phyloP scores from a whole-genome alignment of 257 asterid genomes.

The Solanum boliviense region DNA sequence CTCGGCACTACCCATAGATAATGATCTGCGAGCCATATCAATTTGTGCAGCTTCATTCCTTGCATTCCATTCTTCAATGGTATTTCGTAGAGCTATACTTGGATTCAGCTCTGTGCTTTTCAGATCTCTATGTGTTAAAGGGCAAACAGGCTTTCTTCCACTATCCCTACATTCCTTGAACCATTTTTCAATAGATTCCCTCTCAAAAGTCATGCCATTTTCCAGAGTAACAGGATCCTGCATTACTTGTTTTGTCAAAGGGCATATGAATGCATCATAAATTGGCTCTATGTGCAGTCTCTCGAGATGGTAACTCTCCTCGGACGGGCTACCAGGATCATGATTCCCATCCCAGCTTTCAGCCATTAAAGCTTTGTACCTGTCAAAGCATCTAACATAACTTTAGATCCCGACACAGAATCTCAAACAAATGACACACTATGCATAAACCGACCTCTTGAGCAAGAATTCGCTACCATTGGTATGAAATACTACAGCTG shows the following conservation, averaged over 20 bases:
- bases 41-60: conserved; percentile 90
- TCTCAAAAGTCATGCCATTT: conserved; percentile 83
- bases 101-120: conserved; percentile 73
- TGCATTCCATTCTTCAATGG: conserved; percentile 95
- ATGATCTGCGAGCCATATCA: conserved; percentile 72
- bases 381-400: conserved; percentile 4
- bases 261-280: conserved; percentile 82
- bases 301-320: conserved; percentile 70
- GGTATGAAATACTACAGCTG: background rate
- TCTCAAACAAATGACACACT: background rate
- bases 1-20: conserved; percentile 46
- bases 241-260: conserved; percentile 87
- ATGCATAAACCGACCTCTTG: background rate
- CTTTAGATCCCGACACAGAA: background rate
- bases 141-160: conserved; percentile 68
- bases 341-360: conserved; percentile 58
- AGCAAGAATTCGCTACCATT: background rate
- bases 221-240: conserved; percentile 81
- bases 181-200: conserved; percentile 93
- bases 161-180: conserved; percentile 59
- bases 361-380: conserved; percentile 47
- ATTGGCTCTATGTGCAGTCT: conserved; percentile 69
- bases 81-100: conserved; percentile 73
- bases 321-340: conserved; percentile 64
- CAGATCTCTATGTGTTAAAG: conserved; percentile 60